A percentile compares a stretch with the other conserved stretches of the same genome.
These are phyloP conservation scores for Tricharina praecox DNA, from an alignment of 495 filamentous ascomycete genomes.

Conservation along the genomic window DNA sequence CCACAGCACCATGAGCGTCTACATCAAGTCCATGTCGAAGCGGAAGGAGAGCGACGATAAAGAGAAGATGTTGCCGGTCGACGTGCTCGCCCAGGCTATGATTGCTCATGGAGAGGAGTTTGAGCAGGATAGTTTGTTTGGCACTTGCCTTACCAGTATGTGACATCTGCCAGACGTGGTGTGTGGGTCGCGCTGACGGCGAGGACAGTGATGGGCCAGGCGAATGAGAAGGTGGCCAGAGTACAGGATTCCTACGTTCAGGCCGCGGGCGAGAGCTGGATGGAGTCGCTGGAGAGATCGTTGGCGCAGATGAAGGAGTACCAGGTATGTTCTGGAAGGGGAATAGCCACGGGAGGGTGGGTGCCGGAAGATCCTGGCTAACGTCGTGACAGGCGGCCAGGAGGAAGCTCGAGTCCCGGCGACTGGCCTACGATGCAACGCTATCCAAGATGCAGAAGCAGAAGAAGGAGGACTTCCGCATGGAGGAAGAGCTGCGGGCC, in stretches of 20 bases:
- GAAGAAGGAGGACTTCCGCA: constrained; percentile 80
- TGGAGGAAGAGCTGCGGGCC: constrained; percentile 81
- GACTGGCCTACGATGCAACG: constrained; percentile 82
- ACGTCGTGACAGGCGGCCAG: constrained; percentile 44
- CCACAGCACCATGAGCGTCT: constrained; percentile 72
- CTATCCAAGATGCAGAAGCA: constrained; percentile 83
- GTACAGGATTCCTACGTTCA: constrained; percentile 72
- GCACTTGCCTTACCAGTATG: constrained; percentile 67
- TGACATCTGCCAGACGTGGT: too few relatives aligned
- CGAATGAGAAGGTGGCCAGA: constrained; percentile 75
- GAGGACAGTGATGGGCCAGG: constrained; percentile 50
- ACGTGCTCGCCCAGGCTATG: constrained; percentile 74
- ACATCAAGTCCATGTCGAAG: constrained; percentile 81
- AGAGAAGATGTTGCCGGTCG: constrained; percentile 61
- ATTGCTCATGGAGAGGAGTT: constrained; percentile 87
- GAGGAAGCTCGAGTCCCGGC: constrained; percentile 85
- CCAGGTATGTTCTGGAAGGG: constrained; percentile 51
- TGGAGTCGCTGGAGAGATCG: constrained; percentile 78
- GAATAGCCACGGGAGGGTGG: neutral
- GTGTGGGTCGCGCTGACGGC: neutral
- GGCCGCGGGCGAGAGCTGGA: constrained; percentile 72
- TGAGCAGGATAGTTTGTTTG: constrained; percentile 79
- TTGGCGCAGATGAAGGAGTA: constrained; percentile 96
- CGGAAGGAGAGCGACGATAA: constrained; percentile 64
- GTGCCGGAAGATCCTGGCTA: constrained; percentile 2